A percentile compares a stretch with the other conserved stretches of the same genome.
These are phyloP conservation scores for Globisporangium iwayamae DNA, from an alignment of 352 stramenopile species.

Conservation along the genomic window DNA sequence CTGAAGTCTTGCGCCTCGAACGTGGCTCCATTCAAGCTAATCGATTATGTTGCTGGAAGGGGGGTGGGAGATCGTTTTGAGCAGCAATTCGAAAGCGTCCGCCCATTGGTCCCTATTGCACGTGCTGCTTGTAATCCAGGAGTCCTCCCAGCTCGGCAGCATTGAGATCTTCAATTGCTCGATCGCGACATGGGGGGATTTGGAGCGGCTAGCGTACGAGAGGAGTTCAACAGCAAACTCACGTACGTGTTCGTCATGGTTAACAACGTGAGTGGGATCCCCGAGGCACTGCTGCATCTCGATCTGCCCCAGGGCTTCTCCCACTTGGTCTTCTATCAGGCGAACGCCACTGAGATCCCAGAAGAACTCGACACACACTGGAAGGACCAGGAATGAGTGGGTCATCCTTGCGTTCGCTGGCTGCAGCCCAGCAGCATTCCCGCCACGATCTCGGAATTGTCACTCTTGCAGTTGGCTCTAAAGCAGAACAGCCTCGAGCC, in stretches of 20 bases:
- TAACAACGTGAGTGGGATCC: not conserved
- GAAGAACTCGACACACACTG: not conserved
- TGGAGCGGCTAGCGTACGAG: not conserved
- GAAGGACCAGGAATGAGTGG: not conserved
- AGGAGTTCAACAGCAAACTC: not conserved
- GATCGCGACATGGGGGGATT: not conserved
- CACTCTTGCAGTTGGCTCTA: conserved; percentile 30
- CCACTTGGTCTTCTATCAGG: not conserved
- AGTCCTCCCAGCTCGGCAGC: conserved; percentile 12
- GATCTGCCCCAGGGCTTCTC: not conserved
- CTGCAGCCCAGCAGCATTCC: conserved; percentile 25
- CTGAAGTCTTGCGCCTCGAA: not conserved
- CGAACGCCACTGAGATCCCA: conserved; percentile 2
- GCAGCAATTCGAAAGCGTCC: too few species aligned
- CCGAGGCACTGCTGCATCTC: not conserved
- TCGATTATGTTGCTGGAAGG: too few species aligned
- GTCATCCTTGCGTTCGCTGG: not conserved
- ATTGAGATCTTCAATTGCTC: conserved; percentile 9
- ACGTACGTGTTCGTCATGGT: conserved; percentile 1
- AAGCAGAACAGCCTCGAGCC: conserved; percentile 15
- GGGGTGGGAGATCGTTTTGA: too few species aligned
- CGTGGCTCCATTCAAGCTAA: not conserved
- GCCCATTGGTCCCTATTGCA: not conserved
- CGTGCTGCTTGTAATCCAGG: conserved; percentile 10
- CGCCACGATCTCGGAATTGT: conserved; percentile 43